Conservation (phyloP, 2,329 filamentous ascomycete species). For the Calonectria leucothoes region DNA sequence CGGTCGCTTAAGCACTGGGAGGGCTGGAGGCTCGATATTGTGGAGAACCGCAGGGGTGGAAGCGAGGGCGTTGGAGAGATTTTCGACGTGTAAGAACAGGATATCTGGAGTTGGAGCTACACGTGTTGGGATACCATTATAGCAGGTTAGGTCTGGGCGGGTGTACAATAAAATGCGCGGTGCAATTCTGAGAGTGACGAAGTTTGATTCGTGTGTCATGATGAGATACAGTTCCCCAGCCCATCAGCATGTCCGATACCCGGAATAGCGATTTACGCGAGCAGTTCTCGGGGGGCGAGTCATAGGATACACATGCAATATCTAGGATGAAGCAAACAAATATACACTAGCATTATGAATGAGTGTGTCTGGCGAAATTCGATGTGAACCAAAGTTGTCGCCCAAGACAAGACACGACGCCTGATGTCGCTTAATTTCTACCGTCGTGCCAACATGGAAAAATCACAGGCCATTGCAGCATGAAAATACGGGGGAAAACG, state of each 20-base stretch:
- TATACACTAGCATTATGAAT: not conserved
- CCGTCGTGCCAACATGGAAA: not conserved
- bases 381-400: not conserved
- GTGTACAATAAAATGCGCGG: constrained; percentile 25
- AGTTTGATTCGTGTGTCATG: not conserved
- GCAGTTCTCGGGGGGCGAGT: not conserved
- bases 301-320: not conserved
- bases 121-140: constrained; percentile 35
- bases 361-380: not conserved
- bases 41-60: constrained; percentile 68
- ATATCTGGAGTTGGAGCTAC: not conserved
- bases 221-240: not conserved
- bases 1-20: constrained; percentile 74
- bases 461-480: not conserved
- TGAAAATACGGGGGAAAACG: not conserved
- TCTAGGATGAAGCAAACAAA: not conserved
- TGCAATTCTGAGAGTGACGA: constrained; percentile 9
- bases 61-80: constrained; percentile 72
- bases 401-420: not conserved
- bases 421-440: not conserved
- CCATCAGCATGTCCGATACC: not conserved
- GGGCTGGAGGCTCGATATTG: constrained; percentile 74
- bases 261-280: not conserved
- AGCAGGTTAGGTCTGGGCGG: not conserved
- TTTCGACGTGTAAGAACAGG: constrained; percentile 65